These are phyloP conservation scores for Pseudozyma sp. DNA, from an alignment of 1,284 basidiomycete genomes.

Conservation along the genomic window DNA sequence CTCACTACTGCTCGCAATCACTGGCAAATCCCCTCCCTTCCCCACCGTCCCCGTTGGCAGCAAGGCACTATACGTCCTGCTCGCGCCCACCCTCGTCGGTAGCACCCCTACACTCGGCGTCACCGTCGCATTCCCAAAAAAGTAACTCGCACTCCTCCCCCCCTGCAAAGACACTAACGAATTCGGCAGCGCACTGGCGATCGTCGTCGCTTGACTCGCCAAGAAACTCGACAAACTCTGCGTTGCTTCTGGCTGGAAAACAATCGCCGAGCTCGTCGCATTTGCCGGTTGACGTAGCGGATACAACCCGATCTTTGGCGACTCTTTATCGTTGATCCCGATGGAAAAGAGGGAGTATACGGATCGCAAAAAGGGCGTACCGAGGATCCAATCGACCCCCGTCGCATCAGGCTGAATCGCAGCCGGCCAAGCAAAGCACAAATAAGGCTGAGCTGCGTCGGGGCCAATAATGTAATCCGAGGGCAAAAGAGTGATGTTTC, in stretches of 20 bases:
- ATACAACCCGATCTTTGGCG: constrained; percentile 49
- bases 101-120: constrained; percentile 26
- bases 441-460: constrained; percentile 75
- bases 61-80: constrained; percentile 13
- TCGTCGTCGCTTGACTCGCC: constrained; percentile 76
- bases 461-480: constrained; percentile 85
- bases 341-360: constrained; percentile 83
- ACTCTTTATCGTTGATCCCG: constrained; percentile 39
- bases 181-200: constrained; percentile 81
- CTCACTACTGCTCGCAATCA: constrained; percentile 26
- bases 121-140: constrained; percentile 74
- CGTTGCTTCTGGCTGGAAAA: constrained; percentile 16
- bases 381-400: constrained; percentile 89
- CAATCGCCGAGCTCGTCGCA: constrained; percentile 69
- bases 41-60: constrained; percentile 10
- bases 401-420: constrained; percentile 77
- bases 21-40: constrained; percentile 19
- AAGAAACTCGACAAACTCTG: constrained; percentile 74
- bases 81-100: constrained; percentile 25
- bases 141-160: constrained; percentile 77
- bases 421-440: constrained; percentile 85
- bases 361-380: constrained; percentile 81
- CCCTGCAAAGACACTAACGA: constrained; percentile 78
- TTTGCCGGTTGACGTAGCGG: constrained; percentile 35
- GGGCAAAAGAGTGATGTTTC: constrained; percentile 78